Percentiles rank a stretch among this genome's conserved stretches.
These are phyloP conservation scores for Amanita inopinata DNA, from an alignment of 768 basidiomycete species.

Conservation along the genomic window DNA sequence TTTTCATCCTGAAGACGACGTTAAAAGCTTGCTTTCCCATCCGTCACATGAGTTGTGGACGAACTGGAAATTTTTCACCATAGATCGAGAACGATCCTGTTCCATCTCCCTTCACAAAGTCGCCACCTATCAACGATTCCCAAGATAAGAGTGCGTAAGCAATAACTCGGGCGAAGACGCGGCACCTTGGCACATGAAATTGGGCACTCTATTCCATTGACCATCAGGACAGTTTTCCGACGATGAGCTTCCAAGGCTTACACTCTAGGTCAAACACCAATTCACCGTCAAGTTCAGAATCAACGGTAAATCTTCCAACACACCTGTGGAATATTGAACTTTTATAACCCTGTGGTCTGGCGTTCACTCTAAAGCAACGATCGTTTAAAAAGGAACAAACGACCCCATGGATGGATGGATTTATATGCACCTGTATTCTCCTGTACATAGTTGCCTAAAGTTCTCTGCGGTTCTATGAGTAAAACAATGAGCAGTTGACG, in stretches of 20 bases:
- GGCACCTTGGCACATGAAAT: conserved; percentile 94
- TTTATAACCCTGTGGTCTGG: conserved; percentile 87
- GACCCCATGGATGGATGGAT: not conserved
- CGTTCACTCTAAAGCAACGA: conserved; percentile 48
- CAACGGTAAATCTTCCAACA: conserved; percentile 17
- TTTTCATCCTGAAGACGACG: conserved; percentile 89
- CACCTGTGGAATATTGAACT: conserved; percentile 87
- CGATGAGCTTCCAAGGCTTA: not conserved
- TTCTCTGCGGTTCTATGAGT: conserved; percentile 85
- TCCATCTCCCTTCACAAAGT: conserved; percentile 91
- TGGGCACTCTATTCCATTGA: conserved; percentile 54
- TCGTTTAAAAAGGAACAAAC: conserved; percentile 9
- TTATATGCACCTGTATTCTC: conserved; percentile 72
- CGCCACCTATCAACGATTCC: conserved; percentile 52
- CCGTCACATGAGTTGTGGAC: conserved; percentile 14
- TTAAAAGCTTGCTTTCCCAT: not conserved
- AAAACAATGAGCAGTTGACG: not conserved
- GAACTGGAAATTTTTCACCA: conserved; percentile 84
- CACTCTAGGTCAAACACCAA: not conserved
- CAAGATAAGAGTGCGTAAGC: not conserved
- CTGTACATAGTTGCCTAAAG: conserved; percentile 94
- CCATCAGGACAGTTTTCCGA: not conserved
- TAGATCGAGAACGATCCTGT: conserved; percentile 97
- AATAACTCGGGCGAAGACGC: conserved; percentile 1
- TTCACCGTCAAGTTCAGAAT: not conserved